Evolutionary conservation across 345 rosid species (phyloP).

Genomic region (Fremontodendron californicum): DNA sequence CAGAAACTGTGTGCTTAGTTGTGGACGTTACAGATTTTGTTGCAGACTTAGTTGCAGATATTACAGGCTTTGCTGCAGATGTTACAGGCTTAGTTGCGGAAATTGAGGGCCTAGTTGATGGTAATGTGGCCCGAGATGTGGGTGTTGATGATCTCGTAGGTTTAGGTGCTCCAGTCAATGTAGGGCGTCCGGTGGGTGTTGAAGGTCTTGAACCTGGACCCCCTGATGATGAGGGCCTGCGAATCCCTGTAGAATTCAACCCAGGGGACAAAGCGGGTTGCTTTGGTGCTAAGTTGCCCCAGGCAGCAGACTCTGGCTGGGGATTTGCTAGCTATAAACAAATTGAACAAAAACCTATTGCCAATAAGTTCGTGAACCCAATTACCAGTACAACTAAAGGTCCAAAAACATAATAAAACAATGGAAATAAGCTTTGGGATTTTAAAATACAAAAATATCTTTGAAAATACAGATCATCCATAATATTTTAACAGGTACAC

Average conservation of each 20-base stretch:
- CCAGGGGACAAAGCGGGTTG: conserved; percentile 73
- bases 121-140: conserved; percentile 64
- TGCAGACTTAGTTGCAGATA: conserved; percentile 37
- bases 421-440: not conserved
- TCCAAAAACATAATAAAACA: conserved; percentile 5
- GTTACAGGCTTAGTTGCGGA: conserved; percentile 32
- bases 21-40: conserved; percentile 29
- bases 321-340: conserved; percentile 62
- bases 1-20: conserved; percentile 39
- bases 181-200: conserved; percentile 79
- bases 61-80: conserved; percentile 35
- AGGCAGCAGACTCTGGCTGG: conserved; percentile 53
- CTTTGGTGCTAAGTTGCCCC: conserved; percentile 59
- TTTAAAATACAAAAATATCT: not conserved
- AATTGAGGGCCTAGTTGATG: conserved; percentile 47
- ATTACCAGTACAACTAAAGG: conserved; percentile 1
- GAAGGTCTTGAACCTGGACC: conserved; percentile 92
- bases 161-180: conserved; percentile 51
- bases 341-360: conserved; percentile 18
- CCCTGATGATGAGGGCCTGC: conserved; percentile 95
- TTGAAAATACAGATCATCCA: not conserved
- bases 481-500: not conserved
- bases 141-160: conserved; percentile 83
- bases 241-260: conserved; percentile 51
- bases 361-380: conserved; percentile 19